Conservation (phyloP, 164 flowering plant species). For the Echeveria elegans region DNA sequence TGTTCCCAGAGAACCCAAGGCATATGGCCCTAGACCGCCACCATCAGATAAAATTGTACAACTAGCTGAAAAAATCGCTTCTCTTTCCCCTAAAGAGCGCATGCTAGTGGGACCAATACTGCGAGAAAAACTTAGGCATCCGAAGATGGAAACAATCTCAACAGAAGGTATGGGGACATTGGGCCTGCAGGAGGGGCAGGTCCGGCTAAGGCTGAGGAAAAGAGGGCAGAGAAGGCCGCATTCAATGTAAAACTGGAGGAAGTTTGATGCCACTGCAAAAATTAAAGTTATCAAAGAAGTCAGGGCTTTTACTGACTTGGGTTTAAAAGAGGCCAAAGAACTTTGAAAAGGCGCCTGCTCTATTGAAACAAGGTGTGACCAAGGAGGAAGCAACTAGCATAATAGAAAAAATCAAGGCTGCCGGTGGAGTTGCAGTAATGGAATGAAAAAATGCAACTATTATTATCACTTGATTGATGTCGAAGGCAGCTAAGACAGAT, state of each 20-base stretch:
- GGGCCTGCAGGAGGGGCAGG: constrained; percentile 42
- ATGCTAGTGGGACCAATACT: constrained; percentile 52
- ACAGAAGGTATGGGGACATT: constrained; percentile 51
- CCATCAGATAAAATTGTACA: constrained; percentile 66
- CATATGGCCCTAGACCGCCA: constrained; percentile 73
- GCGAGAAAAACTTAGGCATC: constrained; percentile 36
- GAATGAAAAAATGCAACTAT: not conserved
- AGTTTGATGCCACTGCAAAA: constrained; percentile 69
- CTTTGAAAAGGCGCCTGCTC: constrained; percentile 66
- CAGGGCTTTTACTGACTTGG: constrained; percentile 58
- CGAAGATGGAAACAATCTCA: constrained; percentile 48
- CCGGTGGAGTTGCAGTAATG: not conserved
- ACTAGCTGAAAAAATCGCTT: constrained; percentile 68
- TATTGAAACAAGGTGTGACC: constrained; percentile 67
- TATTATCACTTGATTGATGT: not conserved
- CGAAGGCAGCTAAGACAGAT: not conserved
- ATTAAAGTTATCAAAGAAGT: constrained; percentile 90
- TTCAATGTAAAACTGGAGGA: constrained; percentile 82
- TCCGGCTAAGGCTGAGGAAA: constrained; percentile 40
- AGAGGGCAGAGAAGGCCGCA: constrained; percentile 67
- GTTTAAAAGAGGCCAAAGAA: constrained; percentile 85
- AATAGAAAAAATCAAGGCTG: constrained; percentile 59
- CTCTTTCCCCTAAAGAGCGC: constrained; percentile 60
- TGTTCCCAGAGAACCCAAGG: constrained; percentile 53
- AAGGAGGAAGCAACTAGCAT: constrained; percentile 76